phyloP scores from a whole-genome alignment of 2,329 filamentous ascomycete genomes.

The Diplodia sapinea region DNA sequence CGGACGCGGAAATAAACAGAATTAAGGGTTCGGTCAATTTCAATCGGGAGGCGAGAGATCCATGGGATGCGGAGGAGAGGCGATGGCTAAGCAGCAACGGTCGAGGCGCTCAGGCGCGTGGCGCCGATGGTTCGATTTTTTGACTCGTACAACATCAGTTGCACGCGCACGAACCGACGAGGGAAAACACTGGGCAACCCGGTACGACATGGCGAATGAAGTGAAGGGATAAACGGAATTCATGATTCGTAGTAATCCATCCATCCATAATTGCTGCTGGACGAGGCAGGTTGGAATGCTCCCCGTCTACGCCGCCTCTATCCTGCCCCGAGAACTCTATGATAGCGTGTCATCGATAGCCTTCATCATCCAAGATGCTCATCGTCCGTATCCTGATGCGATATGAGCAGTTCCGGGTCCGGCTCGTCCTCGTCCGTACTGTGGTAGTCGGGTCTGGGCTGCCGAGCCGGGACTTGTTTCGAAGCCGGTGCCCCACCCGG shows the following conservation, averaged over 20 bases:
- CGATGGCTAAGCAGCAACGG: not conserved
- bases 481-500: conserved; percentile 13
- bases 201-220: not conserved
- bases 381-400: conserved; percentile 51
- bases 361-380: conserved; percentile 34
- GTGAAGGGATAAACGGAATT: not conserved
- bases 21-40: not conserved
- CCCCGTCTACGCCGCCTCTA: not conserved
- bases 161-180: not conserved
- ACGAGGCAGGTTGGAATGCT: not conserved
- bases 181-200: not conserved
- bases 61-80: not conserved
- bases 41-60: not conserved
- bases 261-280: not conserved
- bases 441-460: conserved; percentile 38
- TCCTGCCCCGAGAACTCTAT: not conserved
- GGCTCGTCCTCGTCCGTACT: conserved; percentile 54
- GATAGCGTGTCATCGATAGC: not conserved
- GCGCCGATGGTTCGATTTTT: not conserved
- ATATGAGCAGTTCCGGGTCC: conserved; percentile 57
- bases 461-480: conserved; percentile 23
- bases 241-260: conserved; percentile 5
- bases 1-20: not conserved
- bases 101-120: conserved; percentile 15
- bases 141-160: not conserved